phyloP scores from a whole-genome alignment of 257 asterid genomes.

The Schizonepeta tenuifolia region DNA sequence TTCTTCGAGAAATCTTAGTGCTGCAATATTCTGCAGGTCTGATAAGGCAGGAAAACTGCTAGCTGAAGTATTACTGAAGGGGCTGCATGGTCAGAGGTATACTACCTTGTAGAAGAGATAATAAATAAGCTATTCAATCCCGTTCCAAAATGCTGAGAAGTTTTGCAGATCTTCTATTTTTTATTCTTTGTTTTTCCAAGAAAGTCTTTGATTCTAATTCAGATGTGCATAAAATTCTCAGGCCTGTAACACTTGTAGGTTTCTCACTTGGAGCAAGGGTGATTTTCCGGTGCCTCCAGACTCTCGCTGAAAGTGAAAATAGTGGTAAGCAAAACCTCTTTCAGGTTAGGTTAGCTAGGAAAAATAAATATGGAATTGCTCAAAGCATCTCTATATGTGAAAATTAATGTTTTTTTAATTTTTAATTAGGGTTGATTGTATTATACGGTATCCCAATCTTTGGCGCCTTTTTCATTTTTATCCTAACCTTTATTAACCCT shows the following conservation, averaged over 20 bases:
- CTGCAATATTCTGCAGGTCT: constrained; percentile 56
- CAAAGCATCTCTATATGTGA: neutral
- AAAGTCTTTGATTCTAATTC: constrained; percentile 26
- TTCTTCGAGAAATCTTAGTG: constrained; percentile 14
- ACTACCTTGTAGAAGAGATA: constrained; percentile 9
- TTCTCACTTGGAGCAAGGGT: constrained; percentile 98
- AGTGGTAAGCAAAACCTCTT: constrained; percentile 46
- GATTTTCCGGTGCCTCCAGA: constrained; percentile 87
- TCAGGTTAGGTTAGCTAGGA: constrained; percentile 10
- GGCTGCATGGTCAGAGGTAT: constrained; percentile 92
- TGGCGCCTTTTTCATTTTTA: no score
- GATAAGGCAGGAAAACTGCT: constrained; percentile 91
- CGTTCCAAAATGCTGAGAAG: constrained; percentile 7
- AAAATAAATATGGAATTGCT: neutral
- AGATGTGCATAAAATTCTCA: constrained; percentile 45
- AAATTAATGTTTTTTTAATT: neutral
- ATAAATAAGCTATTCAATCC: constrained; percentile 11
- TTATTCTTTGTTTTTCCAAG: neutral
- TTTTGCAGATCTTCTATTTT: constrained; percentile 20
- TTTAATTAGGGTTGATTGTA: neutral
- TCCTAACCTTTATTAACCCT: no score
- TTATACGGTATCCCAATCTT: no score
- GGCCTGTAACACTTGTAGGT: constrained; percentile 98
- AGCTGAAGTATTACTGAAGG: constrained; percentile 84
- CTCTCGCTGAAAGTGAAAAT: constrained; percentile 66